phyloP scores from a whole-genome alignment of 2,329 filamentous ascomycete genomes.

The Talaromyces sp. region DNA sequence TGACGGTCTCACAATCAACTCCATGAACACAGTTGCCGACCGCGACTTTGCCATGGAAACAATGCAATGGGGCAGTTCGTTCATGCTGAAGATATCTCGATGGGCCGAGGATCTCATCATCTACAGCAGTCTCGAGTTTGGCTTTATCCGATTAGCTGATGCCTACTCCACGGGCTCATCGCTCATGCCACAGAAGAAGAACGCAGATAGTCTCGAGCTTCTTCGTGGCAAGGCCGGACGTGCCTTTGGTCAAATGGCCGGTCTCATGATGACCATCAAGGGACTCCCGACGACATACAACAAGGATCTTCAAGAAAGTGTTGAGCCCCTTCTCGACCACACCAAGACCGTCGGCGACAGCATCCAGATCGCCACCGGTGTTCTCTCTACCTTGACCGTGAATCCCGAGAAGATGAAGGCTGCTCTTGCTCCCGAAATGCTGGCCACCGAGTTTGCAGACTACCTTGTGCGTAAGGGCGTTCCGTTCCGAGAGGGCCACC shows the following conservation, averaged over 20 bases:
- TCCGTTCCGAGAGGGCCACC: conserved; percentile 74
- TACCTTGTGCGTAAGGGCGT: conserved; percentile 50
- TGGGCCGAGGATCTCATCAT: conserved; percentile 85
- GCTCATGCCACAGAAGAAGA: conserved; percentile 82
- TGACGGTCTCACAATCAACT: conserved; percentile 67
- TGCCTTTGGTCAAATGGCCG: conserved; percentile 74
- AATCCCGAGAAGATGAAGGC: conserved; percentile 71
- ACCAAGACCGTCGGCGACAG: conserved; percentile 77
- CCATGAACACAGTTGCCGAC: conserved; percentile 68
- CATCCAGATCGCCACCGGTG: conserved; percentile 74
- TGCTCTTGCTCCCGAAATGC: conserved; percentile 75
- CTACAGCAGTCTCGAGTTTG: conserved; percentile 70
- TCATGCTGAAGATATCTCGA: conserved; percentile 73
- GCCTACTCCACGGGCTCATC: conserved; percentile 72
- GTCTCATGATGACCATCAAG: conserved; percentile 69
- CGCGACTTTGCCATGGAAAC: conserved; percentile 78
- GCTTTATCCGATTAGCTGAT: conserved; percentile 69
- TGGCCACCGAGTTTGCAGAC: conserved; percentile 54
- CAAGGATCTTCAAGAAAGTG: conserved; percentile 85
- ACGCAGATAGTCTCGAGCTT: conserved; percentile 65
- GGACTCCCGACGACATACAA: conserved; percentile 79
- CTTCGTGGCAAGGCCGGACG: conserved; percentile 72
- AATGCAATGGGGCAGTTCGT: conserved; percentile 70
- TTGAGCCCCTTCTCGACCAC: conserved; percentile 78
- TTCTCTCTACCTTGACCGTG: conserved; percentile 66